Conservation (phyloP, 495 filamentous ascomycete species). For the Oleoguttula mirabilis region DNA sequence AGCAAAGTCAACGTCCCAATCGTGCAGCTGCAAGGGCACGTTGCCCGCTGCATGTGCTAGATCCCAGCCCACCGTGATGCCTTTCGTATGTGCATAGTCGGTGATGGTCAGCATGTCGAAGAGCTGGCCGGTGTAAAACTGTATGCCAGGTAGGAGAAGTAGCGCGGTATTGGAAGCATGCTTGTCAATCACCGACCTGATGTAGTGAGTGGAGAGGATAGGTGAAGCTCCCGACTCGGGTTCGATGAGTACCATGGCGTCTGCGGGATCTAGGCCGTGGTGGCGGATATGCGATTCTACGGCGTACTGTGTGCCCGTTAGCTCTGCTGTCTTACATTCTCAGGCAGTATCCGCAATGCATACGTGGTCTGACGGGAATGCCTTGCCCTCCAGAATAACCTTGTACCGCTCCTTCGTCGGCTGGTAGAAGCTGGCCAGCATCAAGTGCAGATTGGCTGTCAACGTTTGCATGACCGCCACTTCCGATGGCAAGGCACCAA, state of each 20-base stretch:
- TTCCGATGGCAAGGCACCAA: slow-evolving; percentile 68
- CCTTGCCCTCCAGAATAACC: slow-evolving; percentile 86
- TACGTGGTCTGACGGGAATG: slow-evolving; percentile 89
- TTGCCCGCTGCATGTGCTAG: slow-evolving; percentile 93
- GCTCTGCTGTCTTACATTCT: not conserved
- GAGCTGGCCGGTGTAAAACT: slow-evolving; percentile 89
- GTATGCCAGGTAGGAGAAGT: slow-evolving; percentile 77
- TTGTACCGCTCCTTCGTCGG: slow-evolving; percentile 66
- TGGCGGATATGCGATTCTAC: slow-evolving; percentile 76
- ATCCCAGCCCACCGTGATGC: slow-evolving; percentile 83
- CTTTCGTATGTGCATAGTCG: slow-evolving; percentile 57
- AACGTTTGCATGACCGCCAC: slow-evolving; percentile 90
- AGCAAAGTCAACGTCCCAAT: slow-evolving; percentile 92
- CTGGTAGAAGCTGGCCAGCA: slow-evolving; percentile 85
- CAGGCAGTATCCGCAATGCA: slow-evolving; percentile 6
- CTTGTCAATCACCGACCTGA: slow-evolving; percentile 60
- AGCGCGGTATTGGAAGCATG: slow-evolving; percentile 69
- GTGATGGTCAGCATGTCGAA: slow-evolving; percentile 84
- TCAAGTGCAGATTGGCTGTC: slow-evolving; percentile 79
- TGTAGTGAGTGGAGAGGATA: slow-evolving; percentile 56
- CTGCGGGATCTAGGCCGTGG: slow-evolving; percentile 54
- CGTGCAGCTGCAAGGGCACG: slow-evolving; percentile 67
- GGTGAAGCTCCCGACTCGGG: slow-evolving; percentile 42
- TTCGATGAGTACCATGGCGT: slow-evolving; percentile 65
- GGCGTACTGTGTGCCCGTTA: slow-evolving; percentile 50